These are phyloP conservation scores for Scutellaria galericulata DNA, from an alignment of 257 asterid species.

Conservation along the genomic window DNA sequence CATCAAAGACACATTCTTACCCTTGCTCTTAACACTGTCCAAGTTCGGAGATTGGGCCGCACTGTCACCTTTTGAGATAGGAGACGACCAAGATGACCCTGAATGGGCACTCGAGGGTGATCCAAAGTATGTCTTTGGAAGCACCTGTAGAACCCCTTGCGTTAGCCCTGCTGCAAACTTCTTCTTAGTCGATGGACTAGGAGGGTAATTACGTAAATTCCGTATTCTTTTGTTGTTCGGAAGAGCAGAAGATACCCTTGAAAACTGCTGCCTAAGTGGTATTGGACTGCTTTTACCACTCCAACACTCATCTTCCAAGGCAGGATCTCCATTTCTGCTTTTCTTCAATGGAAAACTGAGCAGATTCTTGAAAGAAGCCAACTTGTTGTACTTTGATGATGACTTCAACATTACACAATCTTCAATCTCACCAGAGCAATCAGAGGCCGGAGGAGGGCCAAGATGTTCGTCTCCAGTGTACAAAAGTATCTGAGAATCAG, in stretches of 20 bases:
- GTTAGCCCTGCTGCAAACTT: slow-evolving; percentile 58
- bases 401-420: slow-evolving; percentile 22
- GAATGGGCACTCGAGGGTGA: slow-evolving; percentile 61
- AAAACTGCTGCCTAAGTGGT: slow-evolving; percentile 70
- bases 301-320: slow-evolving; percentile 48
- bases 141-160: slow-evolving; percentile 64
- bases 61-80: slow-evolving; percentile 36
- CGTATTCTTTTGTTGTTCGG: slow-evolving; percentile 58
- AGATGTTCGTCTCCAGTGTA: slow-evolving; percentile 52
- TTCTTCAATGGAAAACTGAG: slow-evolving; percentile 55
- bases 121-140: slow-evolving; percentile 49
- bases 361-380: slow-evolving; percentile 53
- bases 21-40: slow-evolving; percentile 47
- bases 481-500: slow-evolving; percentile 73
- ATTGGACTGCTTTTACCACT: slow-evolving; percentile 46
- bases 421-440: slow-evolving; percentile 62
- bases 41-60: slow-evolving; percentile 39
- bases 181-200: slow-evolving; percentile 67
- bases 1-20: slow-evolving; percentile 64
- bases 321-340: slow-evolving; percentile 24
- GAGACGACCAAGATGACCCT: slow-evolving; percentile 66
- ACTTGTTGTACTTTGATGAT: slow-evolving; percentile 43
- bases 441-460: slow-evolving; percentile 44
- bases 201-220: slow-evolving; percentile 40
- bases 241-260: slow-evolving; percentile 46